phyloP scores from a whole-genome alignment of 1,284 basidiomycete species.

The Microbotryomycetes sp. region DNA sequence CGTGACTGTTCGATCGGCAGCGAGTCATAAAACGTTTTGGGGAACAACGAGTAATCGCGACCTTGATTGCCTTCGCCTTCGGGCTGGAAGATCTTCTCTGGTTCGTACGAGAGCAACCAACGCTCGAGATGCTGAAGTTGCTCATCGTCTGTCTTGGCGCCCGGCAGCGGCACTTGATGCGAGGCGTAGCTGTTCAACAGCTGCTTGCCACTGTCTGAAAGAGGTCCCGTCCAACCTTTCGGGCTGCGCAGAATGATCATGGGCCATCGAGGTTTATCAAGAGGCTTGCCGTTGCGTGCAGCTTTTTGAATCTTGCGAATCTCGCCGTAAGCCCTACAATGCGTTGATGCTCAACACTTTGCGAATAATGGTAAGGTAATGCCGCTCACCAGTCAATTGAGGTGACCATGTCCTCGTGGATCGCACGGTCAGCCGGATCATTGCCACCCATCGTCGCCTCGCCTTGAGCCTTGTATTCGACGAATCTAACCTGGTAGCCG shows the following conservation, averaged over 20 bases:
- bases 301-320: slow-evolving; percentile 61
- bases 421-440: slow-evolving; percentile 44
- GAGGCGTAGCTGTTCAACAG: slow-evolving; percentile 32
- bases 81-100: slow-evolving; percentile 37
- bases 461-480: slow-evolving; percentile 52
- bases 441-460: slow-evolving; percentile 21
- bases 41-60: slow-evolving; percentile 14
- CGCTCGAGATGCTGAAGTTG: slow-evolving; percentile 57
- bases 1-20: slow-evolving; percentile 52
- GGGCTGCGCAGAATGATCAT: slow-evolving; percentile 73
- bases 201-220: slow-evolving; percentile 37
- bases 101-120: slow-evolving; percentile 53
- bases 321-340: slow-evolving; percentile 34
- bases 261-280: slow-evolving; percentile 78
- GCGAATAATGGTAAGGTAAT: too few species aligned
- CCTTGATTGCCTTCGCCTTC: slow-evolving; percentile 45
- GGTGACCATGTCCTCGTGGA: slow-evolving; percentile 56
- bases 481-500: slow-evolving; percentile 77
- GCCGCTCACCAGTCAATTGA: slow-evolving; percentile 60
- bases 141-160: slow-evolving; percentile 55
- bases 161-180: slow-evolving; percentile 71
- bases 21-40: slow-evolving; percentile 50
- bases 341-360: not conserved
- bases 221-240: slow-evolving; percentile 49
- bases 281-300: slow-evolving; percentile 63